Base-by-base conservation (phyloP, 2,329 filamentous ascomycete genomes). In the Arthrobotrys pseudoclavata region DNA sequence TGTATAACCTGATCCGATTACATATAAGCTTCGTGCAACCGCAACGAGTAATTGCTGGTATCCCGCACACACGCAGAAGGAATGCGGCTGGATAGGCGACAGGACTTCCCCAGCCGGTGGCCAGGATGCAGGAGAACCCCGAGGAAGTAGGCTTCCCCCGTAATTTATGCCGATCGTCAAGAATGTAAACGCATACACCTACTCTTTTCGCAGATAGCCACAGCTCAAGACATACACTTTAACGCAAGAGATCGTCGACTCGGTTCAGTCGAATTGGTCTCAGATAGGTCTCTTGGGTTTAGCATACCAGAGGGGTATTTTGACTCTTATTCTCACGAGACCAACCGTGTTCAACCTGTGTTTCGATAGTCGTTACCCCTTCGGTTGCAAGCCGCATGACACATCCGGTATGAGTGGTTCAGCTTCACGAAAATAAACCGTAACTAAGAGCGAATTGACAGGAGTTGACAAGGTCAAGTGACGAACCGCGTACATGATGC, bases 341-440 rank as follows among this genome's bases (percentile, higher is more conserved):
- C 52, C 26, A 34, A 13, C 18, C n/a, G 29, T 22, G 13, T 57
- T 57, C 29, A 18, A 34, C n/a, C n/a, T 12, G 29, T 22, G 52
- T 55, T 20, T 37, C 10, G 52, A 37, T 9, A 10, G 29, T 57
- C 29, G 4, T 37, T 57, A 26, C 55, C 55, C 55, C 55, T 60
- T 60, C 55, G 34, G 55, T 50, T 63, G 22, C 60, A 34, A 48
- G 20, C 12, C n/a, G 24, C 34, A 48, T 63, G 60, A 63, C 60
- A 63, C 24, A 48, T 47, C 9, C 10, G 15, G 29, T 34, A 34
- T 37, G 24, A 57, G 29, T 53, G 24, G 10, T 57, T 60, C 34
- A n/a, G 55, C 34, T 42, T 60, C 34, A 42, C 34, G 31, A 42
- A 37, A 60, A 60, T 42, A 24, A 60, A n/a, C 18, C 26, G 55